Conservation (phyloP, 139 green algal species). For the Pleodorina starrii region DNA sequence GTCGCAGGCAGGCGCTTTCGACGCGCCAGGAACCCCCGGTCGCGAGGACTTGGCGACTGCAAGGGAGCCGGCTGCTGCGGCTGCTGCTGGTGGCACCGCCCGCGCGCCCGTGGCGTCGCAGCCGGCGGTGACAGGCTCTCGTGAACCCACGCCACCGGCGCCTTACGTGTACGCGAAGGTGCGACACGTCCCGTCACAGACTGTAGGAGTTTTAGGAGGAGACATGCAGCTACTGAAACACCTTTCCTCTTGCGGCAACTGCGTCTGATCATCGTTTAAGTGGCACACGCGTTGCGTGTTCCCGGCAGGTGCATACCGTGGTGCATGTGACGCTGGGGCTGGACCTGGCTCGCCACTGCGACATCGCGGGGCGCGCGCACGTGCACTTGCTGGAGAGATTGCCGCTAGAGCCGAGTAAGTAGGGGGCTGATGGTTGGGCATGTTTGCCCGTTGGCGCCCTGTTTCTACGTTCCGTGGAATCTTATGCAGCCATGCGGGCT, state of each 20-base stretch:
- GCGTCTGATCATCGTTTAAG: no score
- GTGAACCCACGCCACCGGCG: not conserved
- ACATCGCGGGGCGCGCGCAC: not conserved
- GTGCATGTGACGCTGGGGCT: not conserved
- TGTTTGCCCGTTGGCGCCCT: no score
- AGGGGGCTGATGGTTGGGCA: not conserved
- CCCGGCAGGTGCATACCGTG: conserved; percentile 37
- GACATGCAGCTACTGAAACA: no score
- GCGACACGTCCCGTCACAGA: no score
- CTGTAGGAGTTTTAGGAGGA: no score
- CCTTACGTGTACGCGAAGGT: conserved; percentile 34
- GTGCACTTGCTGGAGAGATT: not conserved
- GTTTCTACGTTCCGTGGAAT: no score
- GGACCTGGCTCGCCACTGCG: conserved; percentile 17
- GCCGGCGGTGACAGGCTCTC: not conserved
- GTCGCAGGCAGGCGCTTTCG: not conserved
- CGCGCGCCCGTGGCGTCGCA: not conserved
- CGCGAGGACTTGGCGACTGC: not conserved
- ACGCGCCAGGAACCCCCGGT: not conserved
- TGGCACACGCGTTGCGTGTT: no score
- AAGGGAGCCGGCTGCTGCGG: not conserved
- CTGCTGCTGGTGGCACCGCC: not conserved
- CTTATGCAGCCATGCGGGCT: no score
- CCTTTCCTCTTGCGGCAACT: no score
- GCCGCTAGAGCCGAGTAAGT: not conserved